A percentile compares a stretch with the other conserved stretches of the same genome.
Evolutionary conservation across 2,329 filamentous ascomycete species (phyloP).

Genomic region (Monilinia polystroma): DNA sequence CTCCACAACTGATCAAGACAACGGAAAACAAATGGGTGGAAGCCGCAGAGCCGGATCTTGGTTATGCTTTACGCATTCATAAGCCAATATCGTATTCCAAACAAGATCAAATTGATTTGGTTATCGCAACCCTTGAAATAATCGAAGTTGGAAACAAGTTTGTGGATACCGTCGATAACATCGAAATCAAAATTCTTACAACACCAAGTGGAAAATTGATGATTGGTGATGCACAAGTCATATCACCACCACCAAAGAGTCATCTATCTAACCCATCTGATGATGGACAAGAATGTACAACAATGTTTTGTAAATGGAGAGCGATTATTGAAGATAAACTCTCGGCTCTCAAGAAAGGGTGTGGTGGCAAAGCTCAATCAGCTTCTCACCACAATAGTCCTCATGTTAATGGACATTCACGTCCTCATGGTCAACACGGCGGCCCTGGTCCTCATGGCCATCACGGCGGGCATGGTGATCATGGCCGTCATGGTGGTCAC

Average conservation of each 20-base stretch:
- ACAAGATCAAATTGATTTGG: conserved; percentile 51
- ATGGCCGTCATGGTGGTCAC: conserved; percentile 30
- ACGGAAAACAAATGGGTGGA: conserved; percentile 32
- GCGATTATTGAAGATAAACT: conserved; percentile 50
- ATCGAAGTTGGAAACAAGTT: conserved; percentile 58
- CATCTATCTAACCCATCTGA: conserved; percentile 34
- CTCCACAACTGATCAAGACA: conserved; percentile 47
- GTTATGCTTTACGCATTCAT: conserved; percentile 36
- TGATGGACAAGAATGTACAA: conserved; percentile 44
- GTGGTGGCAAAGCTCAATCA: conserved; percentile 31
- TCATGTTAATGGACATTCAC: conserved; percentile 22
- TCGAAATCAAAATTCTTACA: conserved; percentile 63
- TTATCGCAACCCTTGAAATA: conserved; percentile 57
- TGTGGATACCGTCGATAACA: conserved; percentile 52
- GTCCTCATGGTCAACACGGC: conserved; percentile 34
- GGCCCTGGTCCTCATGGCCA: conserved; percentile 30
- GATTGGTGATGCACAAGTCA: conserved; percentile 50
- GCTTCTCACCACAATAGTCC: conserved; percentile 26
- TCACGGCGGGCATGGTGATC: conserved; percentile 32
- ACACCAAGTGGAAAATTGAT: conserved; percentile 54
- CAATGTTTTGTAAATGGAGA: conserved; percentile 56
- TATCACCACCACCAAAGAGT: conserved; percentile 33
- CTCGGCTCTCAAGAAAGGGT: conserved; percentile 41
- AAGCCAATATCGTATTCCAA: conserved; percentile 49
- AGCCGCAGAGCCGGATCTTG: conserved; percentile 34